Percentiles rank a stretch among this genome's conserved stretches.
Evolutionary conservation across 441 rosid species (phyloP).

Genomic region (Capsella rubella): DNA sequence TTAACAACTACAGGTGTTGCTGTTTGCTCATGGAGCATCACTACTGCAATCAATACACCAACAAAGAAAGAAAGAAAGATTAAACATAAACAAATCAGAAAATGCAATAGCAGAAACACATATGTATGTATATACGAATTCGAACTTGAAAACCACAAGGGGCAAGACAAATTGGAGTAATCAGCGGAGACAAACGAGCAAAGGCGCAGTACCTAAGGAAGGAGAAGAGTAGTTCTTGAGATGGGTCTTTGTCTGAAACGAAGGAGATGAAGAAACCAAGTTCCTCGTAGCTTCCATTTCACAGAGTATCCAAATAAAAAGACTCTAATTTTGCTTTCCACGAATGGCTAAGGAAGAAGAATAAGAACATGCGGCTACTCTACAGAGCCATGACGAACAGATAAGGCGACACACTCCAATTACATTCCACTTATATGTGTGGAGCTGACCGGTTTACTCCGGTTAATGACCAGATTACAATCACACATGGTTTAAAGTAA

Average conservation of each 20-base stretch:
- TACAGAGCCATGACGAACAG: conserved; percentile 34
- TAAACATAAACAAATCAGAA: conserved; percentile 6
- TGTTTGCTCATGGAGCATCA: conserved; percentile 65
- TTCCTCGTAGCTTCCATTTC: conserved; percentile 73
- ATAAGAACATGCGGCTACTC: conserved; percentile 27
- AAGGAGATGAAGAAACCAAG: conserved; percentile 69
- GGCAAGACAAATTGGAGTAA: background rate
- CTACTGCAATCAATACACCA: conserved; percentile 46
- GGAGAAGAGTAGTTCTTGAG: conserved; percentile 54
- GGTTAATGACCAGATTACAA: too few relatives aligned
- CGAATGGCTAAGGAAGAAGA: conserved; percentile 32
- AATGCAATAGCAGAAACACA: background rate
- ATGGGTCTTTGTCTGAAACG: conserved; percentile 63
- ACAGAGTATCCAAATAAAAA: background rate
- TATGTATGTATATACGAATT: background rate
- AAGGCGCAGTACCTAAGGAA: conserved; percentile 54
- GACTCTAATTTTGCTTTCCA: background rate
- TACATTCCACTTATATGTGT: too few relatives aligned
- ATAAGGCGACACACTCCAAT: conserved; percentile 29
- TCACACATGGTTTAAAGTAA: too few relatives aligned
- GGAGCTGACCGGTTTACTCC: too few relatives aligned
- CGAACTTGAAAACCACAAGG: background rate
- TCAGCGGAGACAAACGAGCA: background rate
- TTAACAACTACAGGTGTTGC: conserved; percentile 53
- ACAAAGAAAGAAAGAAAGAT: background rate